phyloP scores from a whole-genome alignment of 495 filamentous ascomycete genomes.

The Xylaria scruposa region DNA sequence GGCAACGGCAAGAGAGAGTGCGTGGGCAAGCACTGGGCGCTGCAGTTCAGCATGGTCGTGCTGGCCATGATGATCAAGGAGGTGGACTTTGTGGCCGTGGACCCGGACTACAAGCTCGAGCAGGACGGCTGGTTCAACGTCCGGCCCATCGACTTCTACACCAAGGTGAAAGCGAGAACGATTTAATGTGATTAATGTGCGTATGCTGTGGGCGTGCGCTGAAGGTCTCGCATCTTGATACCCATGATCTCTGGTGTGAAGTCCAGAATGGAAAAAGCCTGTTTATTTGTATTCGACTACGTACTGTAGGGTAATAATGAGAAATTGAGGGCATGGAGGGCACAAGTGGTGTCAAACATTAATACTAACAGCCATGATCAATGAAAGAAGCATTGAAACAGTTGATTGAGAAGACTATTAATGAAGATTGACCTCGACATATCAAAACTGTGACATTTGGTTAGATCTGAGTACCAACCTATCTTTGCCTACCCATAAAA shows the following conservation, averaged over 20 bases:
- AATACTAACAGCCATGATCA: background rate
- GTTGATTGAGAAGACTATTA: too few species aligned
- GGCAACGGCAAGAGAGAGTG: slow-evolving; percentile 73
- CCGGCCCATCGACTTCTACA: slow-evolving; percentile 47
- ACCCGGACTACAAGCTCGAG: slow-evolving; percentile 61
- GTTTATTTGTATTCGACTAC: background rate
- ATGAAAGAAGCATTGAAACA: background rate
- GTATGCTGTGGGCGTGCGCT: too few species aligned
- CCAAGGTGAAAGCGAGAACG: slow-evolving; percentile 48
- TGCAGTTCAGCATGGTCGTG: slow-evolving; percentile 65
- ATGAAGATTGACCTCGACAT: background rate
- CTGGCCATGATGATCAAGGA: slow-evolving; percentile 65
- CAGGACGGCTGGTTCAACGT: slow-evolving; percentile 59
- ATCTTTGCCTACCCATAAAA: too few species aligned
- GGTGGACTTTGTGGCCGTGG: slow-evolving; percentile 65
- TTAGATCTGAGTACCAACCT: background rate
- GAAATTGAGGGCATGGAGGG: background rate
- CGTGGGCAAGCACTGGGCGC: slow-evolving; percentile 72
- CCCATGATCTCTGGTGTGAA: slow-evolving; percentile 5
- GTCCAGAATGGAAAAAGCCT: background rate
- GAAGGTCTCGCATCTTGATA: slow-evolving; percentile 8
- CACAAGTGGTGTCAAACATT: background rate
- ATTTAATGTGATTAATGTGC: background rate
- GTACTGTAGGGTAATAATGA: background rate
- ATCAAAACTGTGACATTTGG: background rate